phyloP scores from a whole-genome alignment of 73 alveolate species.

The Tetrahymena malaccensis region DNA sequence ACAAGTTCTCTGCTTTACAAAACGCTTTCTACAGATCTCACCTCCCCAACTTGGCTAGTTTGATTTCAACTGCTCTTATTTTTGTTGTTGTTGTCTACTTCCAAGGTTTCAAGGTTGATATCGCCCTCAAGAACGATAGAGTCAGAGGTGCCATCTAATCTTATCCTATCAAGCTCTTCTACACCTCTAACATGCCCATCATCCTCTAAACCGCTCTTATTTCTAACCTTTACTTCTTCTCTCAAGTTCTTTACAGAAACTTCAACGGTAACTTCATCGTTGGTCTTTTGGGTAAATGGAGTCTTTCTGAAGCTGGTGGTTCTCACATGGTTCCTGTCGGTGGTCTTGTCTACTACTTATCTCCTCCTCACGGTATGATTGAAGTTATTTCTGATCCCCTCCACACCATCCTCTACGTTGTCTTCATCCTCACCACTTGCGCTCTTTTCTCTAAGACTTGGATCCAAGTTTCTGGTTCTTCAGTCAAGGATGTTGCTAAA shows the following conservation, averaged over 20 bases:
- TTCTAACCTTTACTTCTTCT: slow-evolving; percentile 98
- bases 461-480: slow-evolving; percentile 97
- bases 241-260: slow-evolving; percentile 95
- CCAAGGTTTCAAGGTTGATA: slow-evolving; percentile 97
- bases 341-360: slow-evolving; percentile 97
- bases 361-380: slow-evolving; percentile 89
- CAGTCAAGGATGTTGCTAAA: slow-evolving; percentile 97
- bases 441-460: slow-evolving; percentile 99
- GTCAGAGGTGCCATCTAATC: slow-evolving; percentile 92
- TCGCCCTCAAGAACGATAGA: slow-evolving; percentile 72
- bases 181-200: slow-evolving; percentile 99
- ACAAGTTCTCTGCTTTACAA: slow-evolving; percentile 82
- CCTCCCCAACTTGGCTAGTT: slow-evolving; percentile 94
- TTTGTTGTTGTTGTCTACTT: slow-evolving; percentile 96
- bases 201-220: slow-evolving; percentile 98
- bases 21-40: slow-evolving; percentile 91
- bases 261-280: slow-evolving; percentile 93
- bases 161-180: slow-evolving; percentile 98
- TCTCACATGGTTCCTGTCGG: slow-evolving; percentile 92
- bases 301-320: slow-evolving; percentile 88
- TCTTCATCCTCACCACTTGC: slow-evolving; percentile 94
- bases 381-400: slow-evolving; percentile 83
- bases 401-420: slow-evolving; percentile 94
- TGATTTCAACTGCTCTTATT: slow-evolving; percentile 94
- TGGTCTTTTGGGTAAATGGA: slow-evolving; percentile 97